These are phyloP conservation scores for Cordyceps pruinosa DNA, from an alignment of 2,329 filamentous ascomycete species.

Conservation along the genomic window DNA sequence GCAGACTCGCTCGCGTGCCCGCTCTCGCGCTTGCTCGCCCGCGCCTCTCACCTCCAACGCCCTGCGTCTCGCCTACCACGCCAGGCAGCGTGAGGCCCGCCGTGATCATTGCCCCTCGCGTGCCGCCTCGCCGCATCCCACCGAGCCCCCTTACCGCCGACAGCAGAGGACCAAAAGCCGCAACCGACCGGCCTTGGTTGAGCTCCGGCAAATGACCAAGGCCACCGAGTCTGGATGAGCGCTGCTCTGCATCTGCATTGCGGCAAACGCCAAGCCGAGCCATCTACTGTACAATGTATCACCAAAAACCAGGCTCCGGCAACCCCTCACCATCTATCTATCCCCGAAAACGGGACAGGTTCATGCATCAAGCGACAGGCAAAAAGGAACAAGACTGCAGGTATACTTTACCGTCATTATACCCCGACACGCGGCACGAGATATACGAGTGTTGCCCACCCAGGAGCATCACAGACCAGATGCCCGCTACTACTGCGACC, in stretches of 20 bases:
- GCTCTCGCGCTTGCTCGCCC: constrained; percentile 27
- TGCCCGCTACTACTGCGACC: neutral
- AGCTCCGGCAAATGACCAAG: constrained; percentile 16
- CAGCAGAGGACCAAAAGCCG: constrained; percentile 34
- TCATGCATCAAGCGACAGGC: neutral
- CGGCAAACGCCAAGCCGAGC: neutral
- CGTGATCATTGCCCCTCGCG: constrained; percentile 40
- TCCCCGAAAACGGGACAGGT: neutral
- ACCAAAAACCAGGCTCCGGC: neutral
- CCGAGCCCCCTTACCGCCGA: constrained; percentile 26
- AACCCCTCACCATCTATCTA: neutral
- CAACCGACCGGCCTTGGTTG: constrained; percentile 28
- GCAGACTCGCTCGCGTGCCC: constrained; percentile 24
- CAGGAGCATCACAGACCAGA: neutral
- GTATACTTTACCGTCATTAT: neutral
- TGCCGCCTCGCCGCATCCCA: constrained; percentile 26
- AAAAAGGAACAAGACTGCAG: neutral
- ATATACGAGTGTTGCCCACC: neutral
- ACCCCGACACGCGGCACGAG: neutral
- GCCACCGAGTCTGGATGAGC: neutral
- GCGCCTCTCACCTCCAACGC: constrained; percentile 33
- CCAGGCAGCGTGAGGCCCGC: constrained; percentile 33
- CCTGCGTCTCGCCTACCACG: constrained; percentile 32
- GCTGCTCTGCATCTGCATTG: neutral
- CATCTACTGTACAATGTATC: neutral